Evolutionary conservation across 2,329 filamentous ascomycete genomes (phyloP).

Genomic region (Cercospora brassicicola): DNA sequence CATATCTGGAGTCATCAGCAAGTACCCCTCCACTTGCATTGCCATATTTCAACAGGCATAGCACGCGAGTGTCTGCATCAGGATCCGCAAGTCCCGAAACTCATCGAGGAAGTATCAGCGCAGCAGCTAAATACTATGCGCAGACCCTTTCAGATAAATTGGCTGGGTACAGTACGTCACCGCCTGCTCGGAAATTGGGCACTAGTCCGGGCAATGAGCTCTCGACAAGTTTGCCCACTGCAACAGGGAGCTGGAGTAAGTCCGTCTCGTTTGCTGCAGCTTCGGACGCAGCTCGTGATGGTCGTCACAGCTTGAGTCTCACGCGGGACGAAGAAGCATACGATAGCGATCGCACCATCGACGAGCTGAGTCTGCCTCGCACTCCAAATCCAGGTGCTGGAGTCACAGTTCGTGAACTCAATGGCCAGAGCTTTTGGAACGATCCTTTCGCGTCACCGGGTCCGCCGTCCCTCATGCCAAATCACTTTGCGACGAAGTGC

Average conservation of each 20-base stretch:
- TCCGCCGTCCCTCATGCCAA: constrained; percentile 52
- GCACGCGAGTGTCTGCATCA: constrained; percentile 29
- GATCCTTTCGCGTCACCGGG: constrained; percentile 40
- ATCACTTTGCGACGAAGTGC: constrained; percentile 50
- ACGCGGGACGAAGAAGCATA: constrained; percentile 34
- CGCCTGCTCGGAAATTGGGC: constrained; percentile 31
- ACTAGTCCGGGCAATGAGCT: constrained; percentile 35
- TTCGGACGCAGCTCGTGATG: constrained; percentile 36
- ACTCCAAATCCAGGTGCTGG: constrained; percentile 36
- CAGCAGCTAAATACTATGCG: constrained; percentile 38
- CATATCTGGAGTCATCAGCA: constrained; percentile 32
- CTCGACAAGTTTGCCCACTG: constrained; percentile 32
- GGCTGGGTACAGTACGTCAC: constrained; percentile 36
- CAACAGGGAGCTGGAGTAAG: constrained; percentile 50
- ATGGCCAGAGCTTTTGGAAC: constrained; percentile 58
- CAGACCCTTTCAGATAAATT: constrained; percentile 39
- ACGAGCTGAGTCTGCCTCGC: constrained; percentile 39
- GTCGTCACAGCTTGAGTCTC: constrained; percentile 35
- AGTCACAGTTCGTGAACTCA: constrained; percentile 56
- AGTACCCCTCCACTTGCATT: constrained; percentile 35
- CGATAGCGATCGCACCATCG: constrained; percentile 39
- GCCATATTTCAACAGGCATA: constrained; percentile 27
- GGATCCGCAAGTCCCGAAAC: constrained; percentile 37
- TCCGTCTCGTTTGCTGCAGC: constrained; percentile 40
- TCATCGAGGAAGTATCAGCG: constrained; percentile 38